Base-by-base conservation (phyloP, 2,329 filamentous ascomycete species). In the Penicillium sp. region DNA sequence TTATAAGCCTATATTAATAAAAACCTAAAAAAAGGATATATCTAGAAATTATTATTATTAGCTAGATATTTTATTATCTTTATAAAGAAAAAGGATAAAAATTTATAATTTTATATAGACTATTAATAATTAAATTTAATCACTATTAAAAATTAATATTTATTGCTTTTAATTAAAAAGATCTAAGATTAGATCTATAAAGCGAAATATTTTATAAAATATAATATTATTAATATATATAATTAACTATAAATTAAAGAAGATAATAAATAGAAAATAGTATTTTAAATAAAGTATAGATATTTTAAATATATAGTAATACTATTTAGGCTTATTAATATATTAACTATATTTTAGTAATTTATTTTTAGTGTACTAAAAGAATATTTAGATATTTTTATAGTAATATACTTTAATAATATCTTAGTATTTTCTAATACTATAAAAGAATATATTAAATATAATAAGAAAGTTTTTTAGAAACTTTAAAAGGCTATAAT, bases 1-100 rank as follows among this genome's bases (percentile, higher is more conserved):
- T n/a, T 39, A 28, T 27, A 36, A 21, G 23, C 17, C 29, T 38
- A 41, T 31, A 36, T 41, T 34, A 37, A 35, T 16, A 23, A 37
- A 29, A 36, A 21, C 11, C 21, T 45, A 15, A 45, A 20, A 29
- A 43, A 39, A 7, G 1, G 10, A 6, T 25, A 28, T 20, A 36
- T 36, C 17, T 15, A 20, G 15, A 26, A 33, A 30, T 38, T 30
- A 23, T 20, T 34, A 15, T 39, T 38, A 33, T 15, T 28, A 39
- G 14, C 18, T 13, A 28, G 23, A 26, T 40, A 37, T 13, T 23
- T 21, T 20, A 33, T 32, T 37, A 25, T 43, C 5, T 37, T 45
- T 36, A 27, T 36, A 31, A n/a, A 28, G 2, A 32, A 40, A 26
- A 37, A 37, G n/a, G n/a, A n/a, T n/a, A n/a, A n/a, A n/a, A n/a